phyloP scores from a whole-genome alignment of 192 early-diverging fungal genomes.

The Podochytrium sp. region DNA sequence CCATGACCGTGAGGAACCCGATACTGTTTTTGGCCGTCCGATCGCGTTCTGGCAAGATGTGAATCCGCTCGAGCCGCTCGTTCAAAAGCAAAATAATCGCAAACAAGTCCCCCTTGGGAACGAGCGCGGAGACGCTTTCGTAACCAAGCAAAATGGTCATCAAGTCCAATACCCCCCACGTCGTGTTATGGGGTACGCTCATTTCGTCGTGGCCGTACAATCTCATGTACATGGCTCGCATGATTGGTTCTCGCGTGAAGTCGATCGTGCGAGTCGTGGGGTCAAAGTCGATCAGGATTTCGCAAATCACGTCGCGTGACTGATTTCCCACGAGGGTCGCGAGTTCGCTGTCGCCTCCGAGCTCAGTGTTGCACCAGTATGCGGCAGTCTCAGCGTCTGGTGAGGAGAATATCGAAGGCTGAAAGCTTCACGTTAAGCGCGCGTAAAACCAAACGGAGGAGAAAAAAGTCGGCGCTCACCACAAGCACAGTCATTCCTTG shows the following conservation, averaged over 20 bases:
- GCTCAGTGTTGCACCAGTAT: background rate
- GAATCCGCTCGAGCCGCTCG: background rate
- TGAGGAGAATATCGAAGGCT: background rate
- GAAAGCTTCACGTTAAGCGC: background rate
- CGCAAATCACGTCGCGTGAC: background rate
- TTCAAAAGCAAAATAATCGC: background rate
- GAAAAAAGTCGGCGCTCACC: background rate
- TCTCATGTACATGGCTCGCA: too few species aligned
- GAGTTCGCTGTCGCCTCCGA: too few species aligned
- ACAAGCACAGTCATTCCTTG: background rate
- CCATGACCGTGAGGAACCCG: conserved; percentile 1
- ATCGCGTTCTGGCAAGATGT: background rate
- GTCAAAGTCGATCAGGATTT: background rate
- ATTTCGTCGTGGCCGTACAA: too few species aligned
- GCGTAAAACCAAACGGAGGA: too few species aligned
- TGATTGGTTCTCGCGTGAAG: conserved; percentile 16
- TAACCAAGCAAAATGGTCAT: too few species aligned
- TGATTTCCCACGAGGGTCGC: too few species aligned
- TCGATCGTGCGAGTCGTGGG: background rate
- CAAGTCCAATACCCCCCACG: too few species aligned
- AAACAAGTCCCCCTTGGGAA: conserved; percentile 9
- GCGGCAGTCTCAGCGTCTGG: background rate
- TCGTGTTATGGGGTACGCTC: too few species aligned
- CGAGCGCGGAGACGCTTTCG: background rate
- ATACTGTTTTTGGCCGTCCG: background rate